Evolutionary conservation across 1,284 basidiomycete genomes (phyloP).

Genomic region (Volvariella volvacea): DNA sequence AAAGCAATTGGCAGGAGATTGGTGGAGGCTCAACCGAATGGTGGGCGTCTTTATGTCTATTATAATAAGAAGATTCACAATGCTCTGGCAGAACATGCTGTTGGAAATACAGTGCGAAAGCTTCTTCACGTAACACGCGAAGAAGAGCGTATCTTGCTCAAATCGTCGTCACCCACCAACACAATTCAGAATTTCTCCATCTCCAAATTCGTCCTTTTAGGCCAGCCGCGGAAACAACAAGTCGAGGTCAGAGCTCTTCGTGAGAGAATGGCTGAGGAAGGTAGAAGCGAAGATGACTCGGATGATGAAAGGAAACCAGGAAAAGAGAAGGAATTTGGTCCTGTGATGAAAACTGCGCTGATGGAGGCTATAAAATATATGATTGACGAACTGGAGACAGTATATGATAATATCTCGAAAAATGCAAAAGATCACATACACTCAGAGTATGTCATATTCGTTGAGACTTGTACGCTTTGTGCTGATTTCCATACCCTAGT

Average conservation of each 20-base stretch:
- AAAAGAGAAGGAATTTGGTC: conserved; percentile 36
- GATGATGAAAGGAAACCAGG: no score
- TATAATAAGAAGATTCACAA: neutral
- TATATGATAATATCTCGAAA: conserved; percentile 92
- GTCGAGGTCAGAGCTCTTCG: conserved; percentile 47
- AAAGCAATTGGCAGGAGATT: conserved; percentile 75
- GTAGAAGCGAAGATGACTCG: conserved; percentile 62
- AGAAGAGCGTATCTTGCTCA: conserved; percentile 75
- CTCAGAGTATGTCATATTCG: conserved; percentile 68
- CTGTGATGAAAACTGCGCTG: conserved; percentile 67
- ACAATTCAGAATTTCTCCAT: conserved; percentile 56
- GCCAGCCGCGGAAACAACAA: conserved; percentile 61
- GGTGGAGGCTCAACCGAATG: conserved; percentile 90
- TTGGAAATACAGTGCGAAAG: conserved; percentile 90
- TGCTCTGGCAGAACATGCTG: conserved; percentile 69
- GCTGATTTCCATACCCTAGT: conserved; percentile 37
- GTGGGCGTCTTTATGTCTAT: conserved; percentile 29
- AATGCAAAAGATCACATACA: conserved; percentile 96
- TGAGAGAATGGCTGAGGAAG: conserved; percentile 53
- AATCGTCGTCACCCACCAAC: conserved; percentile 31
- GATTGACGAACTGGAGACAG: conserved; percentile 92
- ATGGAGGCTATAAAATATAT: conserved; percentile 94
- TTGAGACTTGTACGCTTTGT: conserved; percentile 2
- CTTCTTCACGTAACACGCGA: conserved; percentile 91
- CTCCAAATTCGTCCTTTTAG: conserved; percentile 70